Base-by-base conservation (phyloP, 306 rosid genomes). In the Cercis canadensis region DNA sequence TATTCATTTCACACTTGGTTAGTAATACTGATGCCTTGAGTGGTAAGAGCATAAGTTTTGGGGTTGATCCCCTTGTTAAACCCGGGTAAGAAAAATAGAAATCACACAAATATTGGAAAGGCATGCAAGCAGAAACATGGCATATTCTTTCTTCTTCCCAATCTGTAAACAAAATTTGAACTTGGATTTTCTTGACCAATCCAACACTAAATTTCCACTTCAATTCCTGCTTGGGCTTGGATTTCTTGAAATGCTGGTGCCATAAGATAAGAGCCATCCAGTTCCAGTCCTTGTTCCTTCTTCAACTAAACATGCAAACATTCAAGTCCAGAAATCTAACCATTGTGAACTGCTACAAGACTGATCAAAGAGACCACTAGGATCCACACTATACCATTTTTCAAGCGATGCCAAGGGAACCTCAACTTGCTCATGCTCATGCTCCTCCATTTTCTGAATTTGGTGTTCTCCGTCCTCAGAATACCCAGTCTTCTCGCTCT, bases 251-350 rank as follows among this genome's bases (percentile, higher is more conserved):
- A 36, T 21, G 57, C 32, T 75, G 31, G 50, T 62, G 24, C 41
- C n/a, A n/a, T n/a, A n/a, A n/a, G n/a, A n/a, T n/a, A n/a, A n/a
- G n/a, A n/a, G n/a, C n/a, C 72, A 68, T 44, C 57, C 64, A 17
- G 34, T 62, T 24, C 29, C 29, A 24, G 29, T 24, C 70, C 65
- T 45, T 73, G 73, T 76, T 80, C 78, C 78, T 66, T 55, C 7
- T 61, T 44, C 33, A 40, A 73, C 32, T 40, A 69, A 65, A 58
- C 73, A 66, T 80, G 65, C 69, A 71, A 32, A 47, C 52, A 69
- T 62, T 83, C 83, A 83, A 19, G 81, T 71, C 92, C 92, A 89
- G 84, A 86, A 86, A 75, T 86, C 85, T 12, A 81, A 24, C 96
- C 92, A 87, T 17, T 86, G 87, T 60, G 86, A 82, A 62, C 80